phyloP scores from a whole-genome alignment of 2,329 filamentous ascomycete species.

The Ophiostoma novo-ulmi region DNA sequence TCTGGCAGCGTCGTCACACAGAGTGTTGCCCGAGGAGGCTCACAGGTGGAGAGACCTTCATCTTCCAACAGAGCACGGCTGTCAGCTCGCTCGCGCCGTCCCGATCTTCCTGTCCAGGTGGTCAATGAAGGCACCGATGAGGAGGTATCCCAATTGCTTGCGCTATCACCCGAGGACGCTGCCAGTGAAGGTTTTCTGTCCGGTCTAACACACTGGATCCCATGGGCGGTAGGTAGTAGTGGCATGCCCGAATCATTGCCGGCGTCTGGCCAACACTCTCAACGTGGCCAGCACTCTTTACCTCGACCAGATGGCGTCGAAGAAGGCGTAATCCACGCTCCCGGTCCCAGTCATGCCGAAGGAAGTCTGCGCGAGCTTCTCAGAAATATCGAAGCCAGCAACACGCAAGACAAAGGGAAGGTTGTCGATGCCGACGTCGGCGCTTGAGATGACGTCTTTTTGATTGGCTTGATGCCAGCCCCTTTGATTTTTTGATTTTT shows the following conservation, averaged over 20 bases:
- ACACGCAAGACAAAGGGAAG: slow-evolving; percentile 30
- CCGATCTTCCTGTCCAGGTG: background rate
- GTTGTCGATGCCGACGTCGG: slow-evolving; percentile 20
- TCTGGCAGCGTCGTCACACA: background rate
- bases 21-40: background rate
- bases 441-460: background rate
- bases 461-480: too few species aligned
- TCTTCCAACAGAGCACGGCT: slow-evolving; percentile 35
- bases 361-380: slow-evolving; percentile 52
- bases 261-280: background rate
- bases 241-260: background rate
- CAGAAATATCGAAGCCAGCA: slow-evolving; percentile 34
- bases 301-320: background rate
- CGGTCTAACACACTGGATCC: slow-evolving; percentile 40
- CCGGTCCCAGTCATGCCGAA: slow-evolving; percentile 45
- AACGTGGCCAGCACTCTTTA: background rate
- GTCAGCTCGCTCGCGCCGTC: background rate
- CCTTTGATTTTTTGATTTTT: too few species aligned
- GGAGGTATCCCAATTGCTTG: background rate
- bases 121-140: background rate
- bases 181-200: background rate
- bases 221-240: slow-evolving; percentile 35
- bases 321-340: background rate
- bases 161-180: background rate
- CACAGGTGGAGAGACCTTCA: slow-evolving; percentile 24